Evolutionary conservation across 2,329 filamentous ascomycete genomes (phyloP).

Genomic region (Coleophoma crateriformis): DNA sequence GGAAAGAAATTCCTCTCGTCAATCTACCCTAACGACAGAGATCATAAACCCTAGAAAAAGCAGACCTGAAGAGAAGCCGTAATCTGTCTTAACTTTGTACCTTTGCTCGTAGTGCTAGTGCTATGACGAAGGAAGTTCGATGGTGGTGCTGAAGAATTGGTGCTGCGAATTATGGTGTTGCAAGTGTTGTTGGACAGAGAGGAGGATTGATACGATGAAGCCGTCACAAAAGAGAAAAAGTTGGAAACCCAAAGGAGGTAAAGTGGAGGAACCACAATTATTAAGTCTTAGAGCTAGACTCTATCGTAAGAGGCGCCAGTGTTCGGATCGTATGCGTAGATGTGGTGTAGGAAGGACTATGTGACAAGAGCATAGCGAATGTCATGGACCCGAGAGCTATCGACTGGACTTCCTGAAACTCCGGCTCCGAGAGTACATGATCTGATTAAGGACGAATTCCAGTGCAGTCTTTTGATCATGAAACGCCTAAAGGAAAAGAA

Average conservation of each 20-base stretch:
- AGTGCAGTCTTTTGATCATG: conserved; percentile 16
- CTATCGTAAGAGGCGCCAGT: conserved; percentile 2
- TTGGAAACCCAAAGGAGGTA: not conserved
- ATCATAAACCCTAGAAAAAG: conserved; percentile 8
- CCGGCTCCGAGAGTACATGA: conserved; percentile 13
- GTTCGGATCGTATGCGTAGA: not conserved
- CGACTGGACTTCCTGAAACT: conserved; percentile 12
- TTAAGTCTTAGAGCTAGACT: not conserved
- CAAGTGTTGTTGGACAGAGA: not conserved
- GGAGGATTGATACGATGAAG: not conserved
- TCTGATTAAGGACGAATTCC: conserved; percentile 19
- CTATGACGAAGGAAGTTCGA: not conserved
- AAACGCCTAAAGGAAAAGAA: conserved; percentile 11
- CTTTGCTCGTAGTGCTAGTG: not conserved
- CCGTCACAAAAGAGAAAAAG: not conserved
- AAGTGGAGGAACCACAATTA: not conserved
- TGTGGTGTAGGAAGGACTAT: conserved; percentile 11
- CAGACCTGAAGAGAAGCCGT: conserved; percentile 1
- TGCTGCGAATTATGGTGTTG: no score
- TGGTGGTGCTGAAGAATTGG: no score
- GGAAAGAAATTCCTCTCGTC: no score
- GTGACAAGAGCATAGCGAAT: conserved; percentile 18
- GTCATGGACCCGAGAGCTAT: conserved; percentile 20
- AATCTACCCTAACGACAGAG: conserved; percentile 8
- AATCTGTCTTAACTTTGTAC: not conserved